Conservation (phyloP, 352 stramenopile genomes). For the Phytophthora idaei region DNA sequence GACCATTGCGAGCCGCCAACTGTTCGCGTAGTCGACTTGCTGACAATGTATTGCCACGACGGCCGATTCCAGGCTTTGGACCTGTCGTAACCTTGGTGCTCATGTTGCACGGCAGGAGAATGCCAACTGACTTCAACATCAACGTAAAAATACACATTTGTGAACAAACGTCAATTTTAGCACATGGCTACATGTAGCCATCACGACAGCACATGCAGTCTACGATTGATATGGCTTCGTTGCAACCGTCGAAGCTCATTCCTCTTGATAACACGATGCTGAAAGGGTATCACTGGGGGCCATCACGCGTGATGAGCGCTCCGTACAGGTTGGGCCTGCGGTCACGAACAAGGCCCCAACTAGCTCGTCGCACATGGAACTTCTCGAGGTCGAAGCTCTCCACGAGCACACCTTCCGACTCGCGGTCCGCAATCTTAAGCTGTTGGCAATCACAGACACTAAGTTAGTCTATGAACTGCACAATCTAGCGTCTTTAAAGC, state of each 20-base stretch:
- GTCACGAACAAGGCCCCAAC: conserved; percentile 89
- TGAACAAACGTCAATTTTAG: conserved; percentile 18
- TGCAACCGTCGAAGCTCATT: conserved; percentile 1
- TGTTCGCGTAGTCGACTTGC: conserved; percentile 61
- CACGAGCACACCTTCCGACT: conserved; percentile 87
- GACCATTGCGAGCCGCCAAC: conserved; percentile 63
- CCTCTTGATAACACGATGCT: conserved; percentile 3
- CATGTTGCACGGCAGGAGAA: conserved; percentile 14
- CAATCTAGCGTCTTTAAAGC: neutral
- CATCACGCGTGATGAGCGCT: conserved; percentile 83
- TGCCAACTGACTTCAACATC: conserved; percentile 21
- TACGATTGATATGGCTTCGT: conserved; percentile 8
- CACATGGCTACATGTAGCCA: conserved; percentile 31
- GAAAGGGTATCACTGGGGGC: conserved; percentile 34
- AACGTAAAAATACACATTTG: conserved; percentile 28
- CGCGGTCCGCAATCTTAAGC: conserved; percentile 87
- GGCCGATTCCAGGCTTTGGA: conserved; percentile 11
- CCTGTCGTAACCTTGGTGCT: conserved; percentile 18
- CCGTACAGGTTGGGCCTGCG: conserved; percentile 86
- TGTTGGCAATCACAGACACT: conserved; percentile 27
- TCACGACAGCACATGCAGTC: conserved; percentile 14
- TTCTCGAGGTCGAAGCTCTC: conserved; percentile 88
- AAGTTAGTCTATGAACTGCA: conserved; percentile 8
- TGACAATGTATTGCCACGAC: conserved; percentile 30
- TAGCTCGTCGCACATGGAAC: conserved; percentile 85